Base-by-base conservation (phyloP, 2,329 filamentous ascomycete genomes). In the Camptophora hylomeconis region DNA sequence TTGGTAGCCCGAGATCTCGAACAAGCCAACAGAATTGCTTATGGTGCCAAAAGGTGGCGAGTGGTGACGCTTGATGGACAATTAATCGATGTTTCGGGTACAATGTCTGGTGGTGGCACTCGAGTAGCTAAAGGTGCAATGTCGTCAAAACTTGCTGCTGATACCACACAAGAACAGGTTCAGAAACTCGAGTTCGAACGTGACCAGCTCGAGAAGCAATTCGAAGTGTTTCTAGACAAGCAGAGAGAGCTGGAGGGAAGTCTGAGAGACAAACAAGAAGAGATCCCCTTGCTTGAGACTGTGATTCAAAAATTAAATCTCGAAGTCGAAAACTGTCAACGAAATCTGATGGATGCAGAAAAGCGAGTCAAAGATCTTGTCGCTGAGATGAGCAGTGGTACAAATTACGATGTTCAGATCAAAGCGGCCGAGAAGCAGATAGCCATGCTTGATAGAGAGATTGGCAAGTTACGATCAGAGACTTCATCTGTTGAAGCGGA, bases 21-120 rank as follows among this genome's bases (percentile, higher is more conserved):
- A n/a, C 89, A 98, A 52, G 92, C 89, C 2, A 94, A 95, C 55
- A 76, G 89, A 25, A 94, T 98, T 41, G 89, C 89, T 5, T 98
- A 95, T 47, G 87, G 89, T 22, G 81, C 81, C 24, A 81, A 75
- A 60, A 67, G 89, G 53, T 98, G 89, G 89, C 76, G 89, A 40
- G 89, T 98, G 3, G 89, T 98, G 21, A 98, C 89, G 0, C 69
- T 98, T 2, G 83, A 86, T 36, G 89, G 89, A 26, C 86, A 94
- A 53, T 68, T 98, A 29, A 95, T 98, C 42, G 89, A 98, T 59
- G 92, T 92, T 52, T 94, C 87, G 1, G 89, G 89, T 65, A 95
- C 89, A 19, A 95, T 98, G 89, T 93, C 82, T 34, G 89, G 89
- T 63, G 89, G 89, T 65, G 89, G 89, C 32, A 87, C 73, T 24